Percentiles rank a stretch among this genome's conserved stretches.
These are phyloP conservation scores for Ochromonas danica DNA, from an alignment of 108 stramenopile genomes.

Conservation along the genomic window DNA sequence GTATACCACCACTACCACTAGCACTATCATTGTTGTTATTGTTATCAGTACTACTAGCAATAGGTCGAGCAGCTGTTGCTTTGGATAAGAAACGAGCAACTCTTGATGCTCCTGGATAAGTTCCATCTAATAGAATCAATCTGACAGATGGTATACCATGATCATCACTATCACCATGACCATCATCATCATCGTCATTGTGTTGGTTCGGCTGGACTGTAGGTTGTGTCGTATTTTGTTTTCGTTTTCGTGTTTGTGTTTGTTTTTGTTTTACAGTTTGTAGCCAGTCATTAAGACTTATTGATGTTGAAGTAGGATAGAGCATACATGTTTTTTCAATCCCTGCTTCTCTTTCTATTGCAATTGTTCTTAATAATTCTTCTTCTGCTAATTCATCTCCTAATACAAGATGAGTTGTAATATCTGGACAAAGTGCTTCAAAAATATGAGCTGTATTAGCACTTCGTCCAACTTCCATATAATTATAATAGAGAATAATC, in stretches of 20 bases:
- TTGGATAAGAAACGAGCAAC: not conserved
- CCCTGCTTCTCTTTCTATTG: not conserved
- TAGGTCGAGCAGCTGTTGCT: not conserved
- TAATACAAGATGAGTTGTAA: not conserved
- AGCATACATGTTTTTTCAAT: not conserved
- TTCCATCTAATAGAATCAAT: not conserved
- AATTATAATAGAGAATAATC: not conserved
- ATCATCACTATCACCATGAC: too few species aligned
- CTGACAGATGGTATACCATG: too few species aligned
- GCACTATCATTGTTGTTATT: too few species aligned
- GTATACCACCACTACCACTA: too few species aligned
- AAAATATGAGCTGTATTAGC: conserved; percentile 1
- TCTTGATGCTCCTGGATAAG: not conserved
- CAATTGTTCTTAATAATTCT: not conserved
- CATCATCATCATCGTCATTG: too few species aligned
- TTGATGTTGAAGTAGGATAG: not conserved
- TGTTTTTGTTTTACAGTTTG: too few species aligned
- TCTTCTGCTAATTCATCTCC: not conserved
- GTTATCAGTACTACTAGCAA: too few species aligned
- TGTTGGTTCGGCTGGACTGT: too few species aligned
- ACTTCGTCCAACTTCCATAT: not conserved
- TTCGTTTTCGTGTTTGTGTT: too few species aligned
- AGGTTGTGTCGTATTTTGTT: too few species aligned
- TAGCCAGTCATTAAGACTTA: not conserved
- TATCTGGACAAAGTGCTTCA: not conserved